Base-by-base conservation (phyloP, 1,284 basidiomycete species). In the Termitomyces sp. region DNA sequence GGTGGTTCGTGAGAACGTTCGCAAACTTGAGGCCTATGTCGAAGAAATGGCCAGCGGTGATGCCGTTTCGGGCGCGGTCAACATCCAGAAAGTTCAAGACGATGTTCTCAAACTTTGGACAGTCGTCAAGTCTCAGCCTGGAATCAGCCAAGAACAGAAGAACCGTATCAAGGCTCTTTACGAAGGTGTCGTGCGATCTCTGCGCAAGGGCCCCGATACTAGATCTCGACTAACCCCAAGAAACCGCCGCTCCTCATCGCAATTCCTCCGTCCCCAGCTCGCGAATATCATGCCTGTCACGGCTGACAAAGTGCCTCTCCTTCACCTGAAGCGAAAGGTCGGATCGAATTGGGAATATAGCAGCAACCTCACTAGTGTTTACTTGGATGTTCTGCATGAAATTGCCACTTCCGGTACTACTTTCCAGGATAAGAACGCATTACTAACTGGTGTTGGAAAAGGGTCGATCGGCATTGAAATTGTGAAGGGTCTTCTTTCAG, bases 11-110 rank as follows among this genome's bases (percentile, higher is more conserved):
- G 90, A 93, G 69, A 92, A 93, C 57, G 96, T 98, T 44, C 89
- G 96, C 68, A 98, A 98, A 76, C 82, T 99, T 51, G 96, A 99
- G 74, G 92, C 93, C 4, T 99, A 99, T 66, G 95, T 98, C 62
- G 90, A 95, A 69, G 95, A 99, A 75, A 99, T 99, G 97, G 94
- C 96, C 2, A 92, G 89, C 57, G 93, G 94, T 17, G 94, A 94
- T 67, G 87, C 86, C 51, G 88, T 94, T 58, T 83, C 90, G 36
- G 82, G 81, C 17, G 76, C 83, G 39, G 84, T 94, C 68, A 95
- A 97, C 73, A 90, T 98, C 61, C 91, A 97, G 74, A 98, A 98
- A 74, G 94, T 97, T 45, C 94, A 98, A 67, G 91, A 94, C 56
- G 94, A 97, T 64, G 93, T 98, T 52, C 79, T 94, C 60, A 98